These are phyloP conservation scores for Chaetomium sp. DNA, from an alignment of 2,329 filamentous ascomycete species.

Conservation along the genomic window DNA sequence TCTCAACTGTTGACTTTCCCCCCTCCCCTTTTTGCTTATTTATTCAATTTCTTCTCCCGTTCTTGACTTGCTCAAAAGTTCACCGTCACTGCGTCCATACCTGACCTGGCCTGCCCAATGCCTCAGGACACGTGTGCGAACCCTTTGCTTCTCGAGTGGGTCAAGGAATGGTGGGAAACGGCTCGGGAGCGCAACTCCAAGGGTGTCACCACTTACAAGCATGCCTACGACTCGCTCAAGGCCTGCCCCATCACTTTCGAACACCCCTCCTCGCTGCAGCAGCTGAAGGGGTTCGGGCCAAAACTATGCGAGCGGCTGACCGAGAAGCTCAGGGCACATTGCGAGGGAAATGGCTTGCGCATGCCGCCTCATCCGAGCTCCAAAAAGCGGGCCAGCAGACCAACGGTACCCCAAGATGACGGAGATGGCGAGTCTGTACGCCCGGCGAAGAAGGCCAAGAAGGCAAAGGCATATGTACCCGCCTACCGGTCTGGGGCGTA, in stretches of 20 bases:
- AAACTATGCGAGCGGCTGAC: slow-evolving; percentile 72
- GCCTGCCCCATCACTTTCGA: slow-evolving; percentile 69
- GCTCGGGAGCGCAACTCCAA: slow-evolving; percentile 71
- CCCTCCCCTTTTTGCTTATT: background rate
- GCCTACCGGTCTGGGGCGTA: slow-evolving; percentile 73
- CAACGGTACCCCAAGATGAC: slow-evolving; percentile 37
- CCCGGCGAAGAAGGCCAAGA: slow-evolving; percentile 60
- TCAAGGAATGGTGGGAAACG: slow-evolving; percentile 75
- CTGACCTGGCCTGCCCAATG: slow-evolving; percentile 23
- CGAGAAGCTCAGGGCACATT: slow-evolving; percentile 61
- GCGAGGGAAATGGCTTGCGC: slow-evolving; percentile 65
- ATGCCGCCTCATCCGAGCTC: slow-evolving; percentile 63
- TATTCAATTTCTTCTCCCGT: background rate
- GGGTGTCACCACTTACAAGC: slow-evolving; percentile 70
- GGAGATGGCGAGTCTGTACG: slow-evolving; percentile 43
- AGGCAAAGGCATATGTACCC: slow-evolving; percentile 71
- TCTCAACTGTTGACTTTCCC: background rate
- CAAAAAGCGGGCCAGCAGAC: slow-evolving; percentile 44
- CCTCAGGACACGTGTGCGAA: slow-evolving; percentile 59
- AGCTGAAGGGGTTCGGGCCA: slow-evolving; percentile 73
- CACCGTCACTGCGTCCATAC: background rate
- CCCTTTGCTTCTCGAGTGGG: slow-evolving; percentile 70
- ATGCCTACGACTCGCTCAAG: slow-evolving; percentile 76
- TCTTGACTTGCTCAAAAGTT: slow-evolving; percentile 7
- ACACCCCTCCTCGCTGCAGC: slow-evolving; percentile 72